Evolutionary conservation across 2,329 filamentous ascomycete species (phyloP).

Genomic region (Sporothrix pseudoabietina): DNA sequence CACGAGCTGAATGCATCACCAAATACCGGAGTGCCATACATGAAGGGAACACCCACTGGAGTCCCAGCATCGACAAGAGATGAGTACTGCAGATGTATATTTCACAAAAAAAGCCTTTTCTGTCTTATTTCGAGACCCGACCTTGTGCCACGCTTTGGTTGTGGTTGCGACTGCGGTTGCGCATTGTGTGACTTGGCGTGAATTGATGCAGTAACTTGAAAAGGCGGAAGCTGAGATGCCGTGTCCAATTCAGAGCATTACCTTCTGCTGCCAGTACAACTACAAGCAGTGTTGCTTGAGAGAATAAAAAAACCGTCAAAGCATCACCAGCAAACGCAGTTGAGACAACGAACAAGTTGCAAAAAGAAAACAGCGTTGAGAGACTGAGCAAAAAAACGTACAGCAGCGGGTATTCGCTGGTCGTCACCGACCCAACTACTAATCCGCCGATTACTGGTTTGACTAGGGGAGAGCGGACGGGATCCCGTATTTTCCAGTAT

Average conservation of each 20-base stretch:
- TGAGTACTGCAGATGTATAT: not conserved
- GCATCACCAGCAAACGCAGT: too few relatives aligned
- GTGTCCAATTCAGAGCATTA: not conserved
- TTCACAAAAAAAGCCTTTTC: not conserved
- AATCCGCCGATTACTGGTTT: conserved; percentile 6
- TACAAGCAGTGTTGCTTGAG: too few relatives aligned
- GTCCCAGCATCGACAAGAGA: not conserved
- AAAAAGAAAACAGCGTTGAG: too few relatives aligned
- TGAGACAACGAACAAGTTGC: too few relatives aligned
- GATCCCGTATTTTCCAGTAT: conserved; percentile 1
- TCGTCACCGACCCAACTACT: not conserved
- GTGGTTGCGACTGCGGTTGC: too few relatives aligned
- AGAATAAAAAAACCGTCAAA: not conserved
- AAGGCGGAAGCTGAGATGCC: conserved; percentile 7
- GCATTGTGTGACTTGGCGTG: not conserved
- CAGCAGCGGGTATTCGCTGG: too few relatives aligned
- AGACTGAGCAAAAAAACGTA: too few relatives aligned
- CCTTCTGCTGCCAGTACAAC: too few relatives aligned
- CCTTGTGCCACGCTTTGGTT: not conserved
- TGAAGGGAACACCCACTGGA: not conserved
- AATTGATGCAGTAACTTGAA: not conserved
- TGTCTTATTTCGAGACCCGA: not conserved
- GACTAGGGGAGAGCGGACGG: conserved; percentile 9
- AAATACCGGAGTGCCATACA: not conserved
- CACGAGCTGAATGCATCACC: conserved; percentile 24